phyloP scores from a whole-genome alignment of 2,329 filamentous ascomycete genomes.

The Colletotrichum australisinense region DNA sequence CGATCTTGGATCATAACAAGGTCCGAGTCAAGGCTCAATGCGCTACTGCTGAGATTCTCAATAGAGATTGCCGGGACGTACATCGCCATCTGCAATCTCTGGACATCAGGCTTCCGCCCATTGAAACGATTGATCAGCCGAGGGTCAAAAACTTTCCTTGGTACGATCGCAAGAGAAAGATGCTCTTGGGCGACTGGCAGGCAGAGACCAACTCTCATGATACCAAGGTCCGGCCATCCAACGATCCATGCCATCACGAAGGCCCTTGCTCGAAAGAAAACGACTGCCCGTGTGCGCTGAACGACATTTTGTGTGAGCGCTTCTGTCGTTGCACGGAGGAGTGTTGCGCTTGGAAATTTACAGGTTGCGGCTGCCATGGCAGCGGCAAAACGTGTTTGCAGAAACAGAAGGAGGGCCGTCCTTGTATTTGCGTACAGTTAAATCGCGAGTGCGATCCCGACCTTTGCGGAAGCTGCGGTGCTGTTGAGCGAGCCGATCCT shows the following conservation, averaged over 20 bases:
- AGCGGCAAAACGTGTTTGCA: conserved; percentile 69
- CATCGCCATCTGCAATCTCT: conserved; percentile 55
- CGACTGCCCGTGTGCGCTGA: conserved; percentile 71
- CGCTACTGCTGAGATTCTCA: conserved; percentile 60
- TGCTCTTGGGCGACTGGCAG: conserved; percentile 65
- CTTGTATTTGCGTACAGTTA: conserved; percentile 77
- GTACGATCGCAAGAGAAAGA: conserved; percentile 69
- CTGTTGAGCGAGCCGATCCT: conserved; percentile 75
- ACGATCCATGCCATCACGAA: conserved; percentile 76
- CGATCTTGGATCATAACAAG: conserved; percentile 54
- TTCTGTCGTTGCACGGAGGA: conserved; percentile 74
- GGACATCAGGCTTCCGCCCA: conserved; percentile 46
- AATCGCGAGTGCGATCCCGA: conserved; percentile 86
- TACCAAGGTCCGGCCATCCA: conserved; percentile 66
- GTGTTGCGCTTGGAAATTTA: conserved; percentile 72
- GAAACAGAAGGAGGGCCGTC: conserved; percentile 64
- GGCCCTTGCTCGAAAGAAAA: conserved; percentile 71
- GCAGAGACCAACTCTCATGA: conserved; percentile 66
- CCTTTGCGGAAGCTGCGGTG: conserved; percentile 78
- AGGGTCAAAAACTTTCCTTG: conserved; percentile 60
- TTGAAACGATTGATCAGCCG: conserved; percentile 39
- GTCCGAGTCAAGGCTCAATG: conserved; percentile 58
- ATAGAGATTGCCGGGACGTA: conserved; percentile 65
- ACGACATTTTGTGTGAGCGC: conserved; percentile 76
- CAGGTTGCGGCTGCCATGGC: conserved; percentile 72